Conservation (phyloP, 768 basidiomycete genomes). For the Omphalotus guepiniiformis region DNA sequence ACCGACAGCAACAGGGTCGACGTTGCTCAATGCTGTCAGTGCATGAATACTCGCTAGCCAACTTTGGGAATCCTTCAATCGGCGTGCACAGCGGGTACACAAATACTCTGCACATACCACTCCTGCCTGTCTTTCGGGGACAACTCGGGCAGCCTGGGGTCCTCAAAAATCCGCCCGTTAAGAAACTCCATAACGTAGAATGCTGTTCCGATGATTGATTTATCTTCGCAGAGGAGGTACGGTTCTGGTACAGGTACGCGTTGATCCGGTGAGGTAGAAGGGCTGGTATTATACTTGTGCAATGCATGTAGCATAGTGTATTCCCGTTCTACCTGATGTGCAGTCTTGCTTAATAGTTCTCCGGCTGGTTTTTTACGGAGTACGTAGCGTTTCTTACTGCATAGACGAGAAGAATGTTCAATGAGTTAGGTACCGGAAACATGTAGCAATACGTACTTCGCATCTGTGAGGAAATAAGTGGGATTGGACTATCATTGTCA, state of each 20-base stretch:
- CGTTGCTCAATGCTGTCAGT: conserved; percentile 62
- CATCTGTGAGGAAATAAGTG: conserved; percentile 88
- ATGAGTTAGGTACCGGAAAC: background rate
- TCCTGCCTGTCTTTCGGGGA: conserved; percentile 57
- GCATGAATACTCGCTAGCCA: conserved; percentile 76
- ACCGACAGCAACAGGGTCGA: conserved; percentile 63
- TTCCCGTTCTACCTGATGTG: conserved; percentile 95
- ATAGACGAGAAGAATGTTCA: conserved; percentile 3
- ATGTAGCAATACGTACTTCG: conserved; percentile 40
- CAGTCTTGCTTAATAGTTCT: conserved; percentile 80
- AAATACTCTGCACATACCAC: too few species aligned
- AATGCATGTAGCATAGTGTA: conserved; percentile 77
- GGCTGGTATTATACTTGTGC: conserved; percentile 63
- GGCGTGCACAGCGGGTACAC: conserved; percentile 18
- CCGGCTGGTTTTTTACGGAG: conserved; percentile 93
- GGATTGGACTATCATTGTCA: conserved; percentile 72
- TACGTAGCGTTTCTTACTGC: conserved; percentile 64
- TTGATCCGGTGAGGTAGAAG: conserved; percentile 42
- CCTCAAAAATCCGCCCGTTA: conserved; percentile 91
- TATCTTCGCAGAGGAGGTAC: conserved; percentile 79
- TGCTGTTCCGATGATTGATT: conserved; percentile 72
- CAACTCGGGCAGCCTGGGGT: conserved; percentile 71
- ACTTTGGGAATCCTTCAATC: too few species aligned
- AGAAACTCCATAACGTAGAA: conserved; percentile 98
- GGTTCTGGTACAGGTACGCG: conserved; percentile 84